Evolutionary conservation across 1,284 basidiomycete genomes (phyloP).

Genomic region (Moniliella sp.): DNA sequence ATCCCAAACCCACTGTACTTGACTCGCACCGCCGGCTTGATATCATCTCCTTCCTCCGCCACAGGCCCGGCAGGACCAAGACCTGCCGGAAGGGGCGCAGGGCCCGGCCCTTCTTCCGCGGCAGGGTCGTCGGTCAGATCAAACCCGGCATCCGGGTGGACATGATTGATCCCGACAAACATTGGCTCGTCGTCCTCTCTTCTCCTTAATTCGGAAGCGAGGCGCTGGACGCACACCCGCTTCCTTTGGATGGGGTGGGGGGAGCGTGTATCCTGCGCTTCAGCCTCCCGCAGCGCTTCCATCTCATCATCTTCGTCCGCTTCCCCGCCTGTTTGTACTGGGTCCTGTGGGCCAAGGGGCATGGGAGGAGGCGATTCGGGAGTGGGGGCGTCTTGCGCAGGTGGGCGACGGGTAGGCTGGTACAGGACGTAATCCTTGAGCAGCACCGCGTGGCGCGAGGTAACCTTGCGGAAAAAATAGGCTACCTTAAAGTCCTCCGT

Average conservation of each 20-base stretch:
- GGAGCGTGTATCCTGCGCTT: conserved; percentile 1
- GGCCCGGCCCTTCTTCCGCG: too few relatives aligned
- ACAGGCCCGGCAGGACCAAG: conserved; percentile 6
- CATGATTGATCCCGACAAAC: background rate
- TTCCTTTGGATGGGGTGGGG: conserved; percentile 6
- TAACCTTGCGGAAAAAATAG: conserved; percentile 33
- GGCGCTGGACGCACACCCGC: too few relatives aligned
- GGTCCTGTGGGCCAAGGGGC: too few relatives aligned
- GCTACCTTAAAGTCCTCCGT: conserved; percentile 29
- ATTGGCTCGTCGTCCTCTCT: too few relatives aligned
- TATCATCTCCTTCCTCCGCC: background rate
- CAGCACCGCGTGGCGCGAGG: conserved; percentile 33
- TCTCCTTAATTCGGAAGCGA: too few relatives aligned
- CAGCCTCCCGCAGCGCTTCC: too few relatives aligned
- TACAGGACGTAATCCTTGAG: conserved; percentile 17
- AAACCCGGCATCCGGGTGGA: conserved; percentile 3
- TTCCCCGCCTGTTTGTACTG: background rate
- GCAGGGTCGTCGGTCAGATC: conserved; percentile 4
- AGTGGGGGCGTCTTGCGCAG: too few relatives aligned
- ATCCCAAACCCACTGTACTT: conserved; percentile 9
- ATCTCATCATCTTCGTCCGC: too few relatives aligned
- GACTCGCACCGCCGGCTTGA: conserved; percentile 5
- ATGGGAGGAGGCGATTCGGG: too few relatives aligned
- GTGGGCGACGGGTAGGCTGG: too few relatives aligned
- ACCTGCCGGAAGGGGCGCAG: too few relatives aligned